phyloP scores from a whole-genome alignment of 148 eudicot species.

The Cornus controversa region DNA sequence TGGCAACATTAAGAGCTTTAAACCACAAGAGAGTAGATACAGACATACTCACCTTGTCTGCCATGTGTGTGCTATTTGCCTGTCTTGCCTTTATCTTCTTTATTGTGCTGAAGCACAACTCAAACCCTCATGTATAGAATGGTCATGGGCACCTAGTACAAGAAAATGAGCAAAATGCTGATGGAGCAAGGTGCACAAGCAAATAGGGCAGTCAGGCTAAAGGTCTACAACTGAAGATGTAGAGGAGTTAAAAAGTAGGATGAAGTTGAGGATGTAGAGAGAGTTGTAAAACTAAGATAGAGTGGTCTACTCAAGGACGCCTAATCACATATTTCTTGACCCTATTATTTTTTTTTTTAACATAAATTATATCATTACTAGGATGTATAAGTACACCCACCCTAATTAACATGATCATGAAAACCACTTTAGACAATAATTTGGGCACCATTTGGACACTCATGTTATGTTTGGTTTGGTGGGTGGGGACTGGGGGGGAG shows the following conservation, averaged over 20 bases:
- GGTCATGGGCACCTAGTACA: neutral
- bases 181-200: neutral
- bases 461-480: too few relatives aligned
- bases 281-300: neutral
- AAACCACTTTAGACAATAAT: neutral
- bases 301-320: neutral
- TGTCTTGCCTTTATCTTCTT: conserved; percentile 21
- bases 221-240: neutral
- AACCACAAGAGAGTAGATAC: conserved; percentile 16
- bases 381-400: neutral
- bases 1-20: conserved; percentile 14
- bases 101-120: conserved; percentile 21
- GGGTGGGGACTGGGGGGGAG: too few relatives aligned
- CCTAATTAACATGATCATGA: neutral
- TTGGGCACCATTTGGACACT: neutral
- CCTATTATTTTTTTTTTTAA: neutral
- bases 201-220: neutral
- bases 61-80: conserved; percentile 21
- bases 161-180: neutral
- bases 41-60: conserved; percentile 20
- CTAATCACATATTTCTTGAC: neutral
- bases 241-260: too few relatives aligned
- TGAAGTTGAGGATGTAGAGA: too few relatives aligned
- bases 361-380: neutral
- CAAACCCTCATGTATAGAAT: conserved; percentile 5